Evolutionary conservation across 1,284 basidiomycete genomes (phyloP).

Genomic region (Tilletia horrida): DNA sequence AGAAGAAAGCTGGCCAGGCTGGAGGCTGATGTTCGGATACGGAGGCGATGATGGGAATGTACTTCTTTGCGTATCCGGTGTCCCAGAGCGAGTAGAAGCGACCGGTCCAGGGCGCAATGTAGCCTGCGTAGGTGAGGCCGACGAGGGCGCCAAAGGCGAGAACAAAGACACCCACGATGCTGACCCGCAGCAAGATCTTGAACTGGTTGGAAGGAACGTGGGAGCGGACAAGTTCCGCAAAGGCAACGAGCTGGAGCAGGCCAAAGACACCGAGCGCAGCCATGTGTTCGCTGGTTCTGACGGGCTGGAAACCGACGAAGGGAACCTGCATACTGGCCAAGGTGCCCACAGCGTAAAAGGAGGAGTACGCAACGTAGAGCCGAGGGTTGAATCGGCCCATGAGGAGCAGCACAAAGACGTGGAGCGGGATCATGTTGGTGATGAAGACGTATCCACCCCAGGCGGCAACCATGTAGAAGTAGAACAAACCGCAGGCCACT

Average conservation of each 20-base stretch:
- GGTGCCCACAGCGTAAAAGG: constrained; percentile 96
- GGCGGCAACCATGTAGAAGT: constrained; percentile 99
- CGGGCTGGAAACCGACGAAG: constrained; percentile 98
- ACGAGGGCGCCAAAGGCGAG: constrained; percentile 58
- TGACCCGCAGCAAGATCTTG: constrained; percentile 63
- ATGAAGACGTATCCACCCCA: constrained; percentile 99
- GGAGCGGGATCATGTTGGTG: constrained; percentile 99
- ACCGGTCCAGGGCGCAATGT: constrained; percentile 98
- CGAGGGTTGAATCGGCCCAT: constrained; percentile 96
- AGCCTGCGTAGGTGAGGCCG: constrained; percentile 84
- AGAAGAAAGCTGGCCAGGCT: constrained; percentile 99
- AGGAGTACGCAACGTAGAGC: constrained; percentile 91
- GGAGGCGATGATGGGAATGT: constrained; percentile 97
- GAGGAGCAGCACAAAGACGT: constrained; percentile 83
- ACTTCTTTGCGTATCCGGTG: constrained; percentile 94
- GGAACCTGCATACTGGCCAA: constrained; percentile 98
- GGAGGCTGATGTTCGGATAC: constrained; percentile 99
- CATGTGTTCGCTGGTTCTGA: constrained; percentile 97
- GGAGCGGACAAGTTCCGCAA: constrained; percentile 80
- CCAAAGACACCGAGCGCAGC: constrained; percentile 97
- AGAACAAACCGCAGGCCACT: constrained; percentile 86
- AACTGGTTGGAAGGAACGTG: constrained; percentile 93
- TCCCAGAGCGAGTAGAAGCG: constrained; percentile 99
- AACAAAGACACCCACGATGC: constrained; percentile 71
- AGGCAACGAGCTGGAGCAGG: constrained; percentile 91